These are phyloP conservation scores for Tetraselmis striata DNA, from an alignment of 139 green algal genomes.

Conservation along the genomic window DNA sequence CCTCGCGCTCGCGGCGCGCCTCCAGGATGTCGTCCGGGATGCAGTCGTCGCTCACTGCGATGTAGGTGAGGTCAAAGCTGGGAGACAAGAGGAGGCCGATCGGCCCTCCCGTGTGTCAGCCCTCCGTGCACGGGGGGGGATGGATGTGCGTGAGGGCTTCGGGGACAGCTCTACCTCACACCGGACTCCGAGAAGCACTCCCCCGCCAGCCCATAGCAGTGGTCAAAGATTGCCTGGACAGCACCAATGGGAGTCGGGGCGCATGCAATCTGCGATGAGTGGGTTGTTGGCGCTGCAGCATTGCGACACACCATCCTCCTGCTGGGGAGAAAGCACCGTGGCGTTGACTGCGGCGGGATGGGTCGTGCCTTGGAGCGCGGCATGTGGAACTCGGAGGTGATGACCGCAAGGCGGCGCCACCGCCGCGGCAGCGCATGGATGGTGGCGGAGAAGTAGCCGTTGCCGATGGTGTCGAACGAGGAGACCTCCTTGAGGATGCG, in stretches of 20 bases:
- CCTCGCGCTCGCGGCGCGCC: background rate
- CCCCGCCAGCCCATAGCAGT: background rate
- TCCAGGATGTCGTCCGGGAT: background rate
- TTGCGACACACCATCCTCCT: too few species aligned
- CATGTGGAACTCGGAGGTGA: constrained; percentile 23
- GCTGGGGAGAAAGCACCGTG: too few species aligned
- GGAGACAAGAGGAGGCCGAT: too few species aligned
- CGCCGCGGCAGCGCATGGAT: constrained; percentile 10
- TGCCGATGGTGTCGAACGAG: constrained; percentile 20
- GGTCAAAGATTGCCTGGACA: background rate
- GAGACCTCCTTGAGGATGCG: constrained; percentile 9
- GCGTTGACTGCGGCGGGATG: too few species aligned
- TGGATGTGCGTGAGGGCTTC: background rate
- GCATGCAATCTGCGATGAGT: too few species aligned
- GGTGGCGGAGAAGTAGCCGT: constrained; percentile 12
- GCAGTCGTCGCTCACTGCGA: constrained; percentile 8
- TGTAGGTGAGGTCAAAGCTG: background rate
- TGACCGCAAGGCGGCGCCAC: background rate
- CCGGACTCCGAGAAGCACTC: constrained; percentile 3
- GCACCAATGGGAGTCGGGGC: too few species aligned
- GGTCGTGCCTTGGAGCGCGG: background rate
- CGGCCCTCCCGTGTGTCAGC: background rate
- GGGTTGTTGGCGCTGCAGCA: too few species aligned
- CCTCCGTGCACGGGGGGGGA: background rate
- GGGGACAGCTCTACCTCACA: too few species aligned